phyloP scores from a whole-genome alignment of 2,329 filamentous ascomycete genomes.

The Fusarium verticillioides region DNA sequence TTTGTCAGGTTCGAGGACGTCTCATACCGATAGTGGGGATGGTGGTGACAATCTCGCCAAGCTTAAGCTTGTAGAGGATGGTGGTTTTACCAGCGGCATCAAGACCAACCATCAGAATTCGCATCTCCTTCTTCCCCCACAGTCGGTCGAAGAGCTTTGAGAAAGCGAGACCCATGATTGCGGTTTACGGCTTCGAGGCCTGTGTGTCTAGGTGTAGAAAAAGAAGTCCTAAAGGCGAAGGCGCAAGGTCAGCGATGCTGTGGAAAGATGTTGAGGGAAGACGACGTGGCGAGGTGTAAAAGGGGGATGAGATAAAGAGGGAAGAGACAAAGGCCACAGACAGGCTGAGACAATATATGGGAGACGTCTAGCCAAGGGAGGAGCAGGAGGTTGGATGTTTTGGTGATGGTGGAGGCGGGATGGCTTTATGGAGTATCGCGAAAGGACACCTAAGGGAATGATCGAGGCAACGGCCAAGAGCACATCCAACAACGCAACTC shows the following conservation, averaged over 20 bases:
- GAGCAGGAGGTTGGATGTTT: conserved; percentile 38
- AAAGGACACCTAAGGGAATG: conserved; percentile 46
- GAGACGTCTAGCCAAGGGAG: conserved; percentile 27
- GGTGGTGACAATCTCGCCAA: conserved; percentile 98
- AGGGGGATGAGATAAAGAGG: conserved; percentile 20
- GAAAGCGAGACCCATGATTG: conserved; percentile 97
- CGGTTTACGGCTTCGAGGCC: conserved; percentile 57
- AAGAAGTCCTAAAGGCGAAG: conserved; percentile 37
- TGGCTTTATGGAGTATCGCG: conserved; percentile 44
- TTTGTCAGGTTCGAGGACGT: neutral
- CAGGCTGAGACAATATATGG: conserved; percentile 32
- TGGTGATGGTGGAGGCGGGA: conserved; percentile 38
- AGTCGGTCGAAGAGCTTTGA: conserved; percentile 96
- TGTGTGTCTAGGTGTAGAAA: conserved; percentile 43
- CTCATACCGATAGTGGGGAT: conserved; percentile 92
- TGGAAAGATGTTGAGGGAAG: conserved; percentile 20
- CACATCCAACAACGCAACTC: conserved; percentile 20
- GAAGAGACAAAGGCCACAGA: conserved; percentile 21
- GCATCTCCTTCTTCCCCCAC: conserved; percentile 99
- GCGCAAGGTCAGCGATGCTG: conserved; percentile 34
- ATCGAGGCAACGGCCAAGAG: conserved; percentile 39
- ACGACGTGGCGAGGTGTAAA: conserved; percentile 31
- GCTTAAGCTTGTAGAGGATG: conserved; percentile 99
- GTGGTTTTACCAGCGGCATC: conserved; percentile 99
- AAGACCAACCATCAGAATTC: conserved; percentile 99